phyloP scores from a whole-genome alignment of 257 asterid genomes.

The Parsonsia alboflavescens region DNA sequence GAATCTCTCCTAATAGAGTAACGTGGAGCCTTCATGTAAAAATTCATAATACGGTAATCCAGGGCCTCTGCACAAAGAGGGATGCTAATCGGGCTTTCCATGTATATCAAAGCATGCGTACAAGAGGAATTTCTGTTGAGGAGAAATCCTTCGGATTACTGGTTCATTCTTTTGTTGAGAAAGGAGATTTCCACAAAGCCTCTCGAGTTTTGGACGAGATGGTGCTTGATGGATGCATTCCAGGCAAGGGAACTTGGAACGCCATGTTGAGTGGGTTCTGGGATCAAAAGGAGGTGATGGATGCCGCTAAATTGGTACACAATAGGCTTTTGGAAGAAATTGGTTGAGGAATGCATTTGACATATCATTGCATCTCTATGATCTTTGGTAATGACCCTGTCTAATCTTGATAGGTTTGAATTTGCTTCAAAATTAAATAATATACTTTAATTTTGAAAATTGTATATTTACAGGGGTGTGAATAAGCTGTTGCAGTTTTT shows the following conservation, averaged over 20 bases:
- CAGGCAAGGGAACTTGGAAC: slow-evolving; percentile 58
- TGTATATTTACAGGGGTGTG: background rate
- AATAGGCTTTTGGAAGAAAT: slow-evolving; percentile 34
- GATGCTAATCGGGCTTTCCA: slow-evolving; percentile 57
- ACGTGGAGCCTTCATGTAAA: slow-evolving; percentile 88
- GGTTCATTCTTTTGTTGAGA: slow-evolving; percentile 45
- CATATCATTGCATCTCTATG: slow-evolving; percentile 20
- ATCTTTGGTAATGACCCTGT: background rate
- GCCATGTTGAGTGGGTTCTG: slow-evolving; percentile 53
- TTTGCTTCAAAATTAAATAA: background rate
- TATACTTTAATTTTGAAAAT: no score
- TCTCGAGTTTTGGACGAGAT: slow-evolving; percentile 67
- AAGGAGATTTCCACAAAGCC: slow-evolving; percentile 62
- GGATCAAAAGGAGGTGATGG: slow-evolving; percentile 55
- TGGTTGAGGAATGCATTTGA: slow-evolving; percentile 16
- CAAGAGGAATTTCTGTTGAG: slow-evolving; percentile 77
- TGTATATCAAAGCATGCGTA: slow-evolving; percentile 58
- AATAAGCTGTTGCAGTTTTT: background rate
- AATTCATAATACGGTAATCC: slow-evolving; percentile 62
- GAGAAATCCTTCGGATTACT: slow-evolving; percentile 49
- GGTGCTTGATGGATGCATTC: slow-evolving; percentile 74
- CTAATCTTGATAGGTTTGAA: background rate
- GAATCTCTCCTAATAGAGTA: slow-evolving; percentile 69
- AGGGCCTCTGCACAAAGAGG: slow-evolving; percentile 48
- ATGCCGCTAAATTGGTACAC: slow-evolving; percentile 49